A percentile compares a stretch with the other conserved stretches of the same genome.
Evolutionary conservation across 2,329 filamentous ascomycete species (phyloP).

Genomic region (Microdochium bolleyi): DNA sequence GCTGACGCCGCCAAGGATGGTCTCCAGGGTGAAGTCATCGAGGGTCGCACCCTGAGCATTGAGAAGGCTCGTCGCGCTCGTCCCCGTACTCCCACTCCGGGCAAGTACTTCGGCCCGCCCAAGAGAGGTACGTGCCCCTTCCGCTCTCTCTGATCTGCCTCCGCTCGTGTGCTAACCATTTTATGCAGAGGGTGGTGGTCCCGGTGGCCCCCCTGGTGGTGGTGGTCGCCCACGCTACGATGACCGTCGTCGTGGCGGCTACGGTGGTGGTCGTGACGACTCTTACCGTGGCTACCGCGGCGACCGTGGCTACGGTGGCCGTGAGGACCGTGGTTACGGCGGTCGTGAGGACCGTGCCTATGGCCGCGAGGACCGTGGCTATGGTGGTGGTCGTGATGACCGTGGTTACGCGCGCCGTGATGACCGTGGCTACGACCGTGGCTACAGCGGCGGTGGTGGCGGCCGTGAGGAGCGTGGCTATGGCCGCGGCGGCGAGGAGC

Average conservation of each 20-base stretch:
- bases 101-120: constrained; percentile 97
- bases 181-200: constrained; percentile 43
- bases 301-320: constrained; percentile 30
- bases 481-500: constrained; percentile 39
- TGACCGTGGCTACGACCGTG: constrained; percentile 14
- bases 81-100: constrained; percentile 90
- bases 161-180: constrained; percentile 31
- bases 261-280: constrained; percentile 22
- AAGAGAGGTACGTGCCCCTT: constrained; percentile 71
- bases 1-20: constrained; percentile 96
- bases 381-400: constrained; percentile 10
- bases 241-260: constrained; percentile 35
- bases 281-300: constrained; percentile 10
- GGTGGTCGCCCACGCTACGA: constrained; percentile 23
- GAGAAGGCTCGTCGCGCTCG: constrained; percentile 96
- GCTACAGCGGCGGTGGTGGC: constrained; percentile 13
- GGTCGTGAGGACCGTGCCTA: constrained; percentile 11
- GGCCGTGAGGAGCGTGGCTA: constrained; percentile 21
- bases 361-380: constrained; percentile 18
- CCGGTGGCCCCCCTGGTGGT: constrained; percentile 31
- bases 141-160: constrained; percentile 26
- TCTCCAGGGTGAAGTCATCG: constrained; percentile 88
- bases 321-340: constrained; percentile 32
- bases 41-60: constrained; percentile 93
- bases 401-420: constrained; percentile 28